Conservation (phyloP, 2,329 filamentous ascomycete species). For the Neopestalotiopsis sp. region DNA sequence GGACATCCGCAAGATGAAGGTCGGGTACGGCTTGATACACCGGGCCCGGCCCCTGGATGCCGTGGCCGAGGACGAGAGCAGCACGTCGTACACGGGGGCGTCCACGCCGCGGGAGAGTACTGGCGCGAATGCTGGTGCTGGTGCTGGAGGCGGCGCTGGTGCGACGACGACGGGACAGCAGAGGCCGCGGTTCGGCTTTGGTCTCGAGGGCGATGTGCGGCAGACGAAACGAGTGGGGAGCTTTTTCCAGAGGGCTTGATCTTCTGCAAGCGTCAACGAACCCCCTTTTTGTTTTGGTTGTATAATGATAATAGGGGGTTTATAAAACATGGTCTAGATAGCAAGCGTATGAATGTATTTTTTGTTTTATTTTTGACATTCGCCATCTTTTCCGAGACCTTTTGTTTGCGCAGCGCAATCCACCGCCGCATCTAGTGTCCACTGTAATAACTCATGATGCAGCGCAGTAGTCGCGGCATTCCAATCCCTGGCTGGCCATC, state of each 20-base stretch:
- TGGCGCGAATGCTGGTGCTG: neutral
- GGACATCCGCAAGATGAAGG: slow-evolving; percentile 29
- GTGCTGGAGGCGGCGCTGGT: too few species aligned
- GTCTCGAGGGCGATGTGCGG: slow-evolving; percentile 35
- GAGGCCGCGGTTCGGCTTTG: slow-evolving; percentile 34
- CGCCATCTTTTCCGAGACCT: neutral
- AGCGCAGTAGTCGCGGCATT: too few species aligned
- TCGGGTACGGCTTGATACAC: slow-evolving; percentile 33
- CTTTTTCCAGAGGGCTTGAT: slow-evolving; percentile 15
- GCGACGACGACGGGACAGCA: slow-evolving; percentile 19
- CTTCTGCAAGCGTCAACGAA: neutral
- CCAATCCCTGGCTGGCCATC: too few species aligned
- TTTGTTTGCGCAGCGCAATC: neutral
- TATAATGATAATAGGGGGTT: neutral
- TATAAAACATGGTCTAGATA: slow-evolving; percentile 2
- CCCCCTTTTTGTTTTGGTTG: neutral
- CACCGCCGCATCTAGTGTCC: neutral
- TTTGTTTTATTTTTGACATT: neutral
- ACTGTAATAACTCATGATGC: neutral
- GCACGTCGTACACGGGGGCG: slow-evolving; percentile 15
- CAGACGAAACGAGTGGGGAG: slow-evolving; percentile 28
- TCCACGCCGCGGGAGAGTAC: slow-evolving; percentile 7
- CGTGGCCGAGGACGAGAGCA: slow-evolving; percentile 20
- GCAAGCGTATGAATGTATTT: neutral
- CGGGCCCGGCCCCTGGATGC: slow-evolving; percentile 23